A percentile compares a stretch with the other conserved stretches of the same genome.
phyloP scores from a whole-genome alignment of 495 filamentous ascomycete species.

The Penicillium robsamsonii region DNA sequence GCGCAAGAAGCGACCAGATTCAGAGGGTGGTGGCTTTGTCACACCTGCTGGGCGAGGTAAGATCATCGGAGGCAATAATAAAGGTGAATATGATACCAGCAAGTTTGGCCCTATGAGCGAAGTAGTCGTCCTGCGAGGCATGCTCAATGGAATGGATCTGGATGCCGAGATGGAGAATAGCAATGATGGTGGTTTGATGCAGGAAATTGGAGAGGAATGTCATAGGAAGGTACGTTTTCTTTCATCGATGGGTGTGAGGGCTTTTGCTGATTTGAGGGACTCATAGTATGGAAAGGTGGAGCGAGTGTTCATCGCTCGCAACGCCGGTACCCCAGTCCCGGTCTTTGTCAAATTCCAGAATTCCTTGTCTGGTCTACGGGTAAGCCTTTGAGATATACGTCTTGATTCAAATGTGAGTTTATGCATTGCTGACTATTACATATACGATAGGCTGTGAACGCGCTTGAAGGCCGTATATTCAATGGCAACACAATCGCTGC shows the following conservation, averaged over 20 bases:
- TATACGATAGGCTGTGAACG: conserved; percentile 72
- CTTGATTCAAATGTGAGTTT: neutral
- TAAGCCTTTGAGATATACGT: conserved; percentile 40
- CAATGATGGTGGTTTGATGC: conserved; percentile 67
- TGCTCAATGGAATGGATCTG: conserved; percentile 80
- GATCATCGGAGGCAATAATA: conserved; percentile 68
- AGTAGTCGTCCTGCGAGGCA: conserved; percentile 74
- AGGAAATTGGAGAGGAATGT: conserved; percentile 95
- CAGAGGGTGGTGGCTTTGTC: conserved; percentile 75
- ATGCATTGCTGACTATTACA: conserved; percentile 5
- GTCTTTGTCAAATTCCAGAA: conserved; percentile 93
- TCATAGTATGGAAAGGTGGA: conserved; percentile 80
- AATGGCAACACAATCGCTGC: conserved; percentile 80
- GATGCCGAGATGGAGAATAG: conserved; percentile 59
- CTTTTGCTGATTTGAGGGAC: conserved; percentile 12
- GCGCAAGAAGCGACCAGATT: conserved; percentile 70
- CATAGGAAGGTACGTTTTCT: conserved; percentile 60
- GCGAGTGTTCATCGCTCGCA: conserved; percentile 68
- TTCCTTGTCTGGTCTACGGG: conserved; percentile 73
- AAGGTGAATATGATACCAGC: conserved; percentile 47
- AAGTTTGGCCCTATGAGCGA: conserved; percentile 74
- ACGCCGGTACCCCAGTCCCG: conserved; percentile 48
- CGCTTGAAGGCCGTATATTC: conserved; percentile 77
- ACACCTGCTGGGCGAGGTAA: conserved; percentile 68
- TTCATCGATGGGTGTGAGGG: neutral